phyloP scores from a whole-genome alignment of 495 filamentous ascomycete genomes.

The Penicillium odoratum region DNA sequence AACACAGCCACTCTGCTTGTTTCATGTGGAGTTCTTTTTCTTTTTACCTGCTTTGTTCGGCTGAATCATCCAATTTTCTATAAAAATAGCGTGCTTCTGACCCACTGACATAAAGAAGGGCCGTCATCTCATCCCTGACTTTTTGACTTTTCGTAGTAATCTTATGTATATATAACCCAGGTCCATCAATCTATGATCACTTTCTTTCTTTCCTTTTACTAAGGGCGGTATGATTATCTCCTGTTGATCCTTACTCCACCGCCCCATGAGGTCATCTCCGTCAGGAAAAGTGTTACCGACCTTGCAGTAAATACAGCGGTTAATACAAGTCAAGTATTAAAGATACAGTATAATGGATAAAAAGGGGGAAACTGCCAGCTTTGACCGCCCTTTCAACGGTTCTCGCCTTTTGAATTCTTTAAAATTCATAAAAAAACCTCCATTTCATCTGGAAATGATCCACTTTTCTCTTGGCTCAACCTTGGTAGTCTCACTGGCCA shows the following conservation, averaged over 20 bases:
- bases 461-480: background rate
- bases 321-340: background rate
- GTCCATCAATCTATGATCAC: background rate
- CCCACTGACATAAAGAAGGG: no score
- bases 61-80: conserved; percentile 1
- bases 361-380: background rate
- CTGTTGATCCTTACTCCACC: background rate
- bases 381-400: background rate
- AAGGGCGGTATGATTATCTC: background rate
- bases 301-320: no score
- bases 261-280: background rate
- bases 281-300: background rate
- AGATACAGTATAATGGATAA: background rate
- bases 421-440: no score
- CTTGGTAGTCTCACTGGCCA: background rate
- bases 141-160: no score
- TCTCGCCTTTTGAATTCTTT: background rate
- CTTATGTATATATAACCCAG: background rate
- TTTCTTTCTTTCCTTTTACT: background rate
- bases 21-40: conserved; percentile 1
- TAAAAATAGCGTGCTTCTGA: background rate
- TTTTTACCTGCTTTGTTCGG: background rate
- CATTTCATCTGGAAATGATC: background rate
- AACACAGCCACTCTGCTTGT: conserved; percentile 1
- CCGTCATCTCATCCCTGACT: no score